phyloP scores from a whole-genome alignment of 1,284 basidiomycete species.

The Papiliotrema flavescens region DNA sequence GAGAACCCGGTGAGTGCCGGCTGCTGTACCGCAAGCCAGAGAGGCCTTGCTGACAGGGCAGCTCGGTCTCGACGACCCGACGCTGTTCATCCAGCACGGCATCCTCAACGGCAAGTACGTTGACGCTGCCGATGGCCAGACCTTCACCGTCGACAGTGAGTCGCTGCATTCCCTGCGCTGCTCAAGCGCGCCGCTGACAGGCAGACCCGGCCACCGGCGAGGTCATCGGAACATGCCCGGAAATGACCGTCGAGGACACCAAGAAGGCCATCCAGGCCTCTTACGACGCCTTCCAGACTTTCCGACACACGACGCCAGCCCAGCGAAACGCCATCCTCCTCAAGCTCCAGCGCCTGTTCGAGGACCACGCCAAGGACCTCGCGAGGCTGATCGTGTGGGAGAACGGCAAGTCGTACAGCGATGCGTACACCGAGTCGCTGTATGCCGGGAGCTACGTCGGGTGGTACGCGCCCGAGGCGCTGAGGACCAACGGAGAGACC shows the following conservation, averaged over 20 bases:
- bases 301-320: constrained; percentile 65
- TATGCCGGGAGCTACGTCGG: constrained; percentile 83
- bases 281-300: constrained; percentile 68
- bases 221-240: constrained; percentile 74
- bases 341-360: constrained; percentile 32
- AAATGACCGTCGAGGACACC: constrained; percentile 79
- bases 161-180: constrained; percentile 11
- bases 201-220: constrained; percentile 80
- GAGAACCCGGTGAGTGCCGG: constrained; percentile 39
- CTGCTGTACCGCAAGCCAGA: too few species aligned
- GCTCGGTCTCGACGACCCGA: constrained; percentile 63
- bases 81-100: constrained; percentile 68
- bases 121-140: constrained; percentile 66
- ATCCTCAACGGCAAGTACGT: constrained; percentile 80
- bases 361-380: constrained; percentile 37
- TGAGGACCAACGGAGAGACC: constrained; percentile 68
- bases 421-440: constrained; percentile 73
- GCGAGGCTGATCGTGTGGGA: constrained; percentile 55
- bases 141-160: constrained; percentile 71
- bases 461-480: constrained; percentile 83
- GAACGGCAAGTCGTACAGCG: constrained; percentile 82
- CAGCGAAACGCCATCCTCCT: constrained; percentile 32
- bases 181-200: background rate
- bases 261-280: constrained; percentile 75
- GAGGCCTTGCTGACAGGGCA: constrained; percentile 12